These are phyloP conservation scores for Colletotrichum theobromicola DNA, from an alignment of 2,329 filamentous ascomycete genomes.

Conservation along the genomic window DNA sequence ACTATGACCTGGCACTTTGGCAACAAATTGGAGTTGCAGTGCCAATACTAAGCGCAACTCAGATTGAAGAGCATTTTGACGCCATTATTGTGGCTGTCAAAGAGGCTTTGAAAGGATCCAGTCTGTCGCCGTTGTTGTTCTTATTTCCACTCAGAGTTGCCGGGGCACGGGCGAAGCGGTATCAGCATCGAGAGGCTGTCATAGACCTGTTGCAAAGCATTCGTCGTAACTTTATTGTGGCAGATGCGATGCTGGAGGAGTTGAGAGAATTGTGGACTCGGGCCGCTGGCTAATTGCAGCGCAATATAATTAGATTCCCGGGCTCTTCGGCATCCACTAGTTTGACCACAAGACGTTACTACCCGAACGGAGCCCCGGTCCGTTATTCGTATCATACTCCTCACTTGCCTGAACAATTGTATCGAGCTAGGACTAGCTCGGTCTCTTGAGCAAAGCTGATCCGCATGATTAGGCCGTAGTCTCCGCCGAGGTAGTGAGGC, in stretches of 20 bases:
- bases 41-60: conserved; percentile 24
- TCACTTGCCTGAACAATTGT: neutral
- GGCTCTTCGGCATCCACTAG: neutral
- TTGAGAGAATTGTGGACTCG: neutral
- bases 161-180: conserved; percentile 30
- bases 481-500: neutral
- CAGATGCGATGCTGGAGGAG: conserved; percentile 2
- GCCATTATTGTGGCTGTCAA: conserved; percentile 27
- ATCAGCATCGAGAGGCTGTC: conserved; percentile 27
- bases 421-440: neutral
- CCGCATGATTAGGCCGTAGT: neutral
- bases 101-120: conserved; percentile 21
- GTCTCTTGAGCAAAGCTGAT: neutral
- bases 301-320: neutral
- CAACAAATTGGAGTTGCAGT: conserved; percentile 23
- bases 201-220: conserved; percentile 19
- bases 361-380: neutral
- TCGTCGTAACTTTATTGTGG: neutral
- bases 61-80: conserved; percentile 27
- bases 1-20: conserved; percentile 38
- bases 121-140: conserved; percentile 35
- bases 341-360: neutral
- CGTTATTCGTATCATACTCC: neutral
- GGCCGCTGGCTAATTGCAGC: neutral
- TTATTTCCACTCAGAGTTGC: conserved; percentile 40